Base-by-base conservation (phyloP, 2,329 filamentous ascomycete species). In the Ambrosiella beaveri region DNA sequence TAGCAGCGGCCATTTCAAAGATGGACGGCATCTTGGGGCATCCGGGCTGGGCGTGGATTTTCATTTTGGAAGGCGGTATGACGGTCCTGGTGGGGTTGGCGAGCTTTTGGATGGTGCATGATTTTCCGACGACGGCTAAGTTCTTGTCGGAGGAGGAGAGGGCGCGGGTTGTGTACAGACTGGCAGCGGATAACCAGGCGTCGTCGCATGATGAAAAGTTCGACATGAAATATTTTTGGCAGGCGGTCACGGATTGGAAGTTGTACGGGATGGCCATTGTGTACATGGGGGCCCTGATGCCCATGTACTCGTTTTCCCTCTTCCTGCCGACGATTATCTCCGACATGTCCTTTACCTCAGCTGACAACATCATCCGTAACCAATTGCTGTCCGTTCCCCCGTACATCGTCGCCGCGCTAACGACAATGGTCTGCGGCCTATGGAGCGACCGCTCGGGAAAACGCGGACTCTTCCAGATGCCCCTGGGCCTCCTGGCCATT, bases 301-400 rank as follows among this genome's bases (percentile, higher is more conserved):
- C 85, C 0, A 72, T 90, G 3, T 90, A 89, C 66, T 81, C 82
- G 2, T 88, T 89, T 69, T 83, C 79, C 1, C 74, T 90, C 3
- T 90, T 95, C 71, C 71, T 91, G 1, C 88, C 88, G 0, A 85
- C 82, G 15, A 94, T 94, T 65, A 84, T 95, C 62, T 73, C 74
- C 51, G 70, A 70, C 59, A 71, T 76, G 65, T 71, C 71, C 57
- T 74, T 71, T 51, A 71, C 68, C 13, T 65, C 63, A 39, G 64
- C 65, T 54, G 63, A 67, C 45, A 62, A 65, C 5, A 63, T 71
- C 52, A 64, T 71, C 54, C 67, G 65, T 57, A 72, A 71, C 41
- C 70, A 73, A 60, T 70, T 72, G 11, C 66, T 72, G 35, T 85
- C 69, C 72, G 75, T 72, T 1, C 71, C 71, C 1, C 71, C 71